Base-by-base conservation (phyloP, 345 rosid genomes). In the Turnera subulata region DNA sequence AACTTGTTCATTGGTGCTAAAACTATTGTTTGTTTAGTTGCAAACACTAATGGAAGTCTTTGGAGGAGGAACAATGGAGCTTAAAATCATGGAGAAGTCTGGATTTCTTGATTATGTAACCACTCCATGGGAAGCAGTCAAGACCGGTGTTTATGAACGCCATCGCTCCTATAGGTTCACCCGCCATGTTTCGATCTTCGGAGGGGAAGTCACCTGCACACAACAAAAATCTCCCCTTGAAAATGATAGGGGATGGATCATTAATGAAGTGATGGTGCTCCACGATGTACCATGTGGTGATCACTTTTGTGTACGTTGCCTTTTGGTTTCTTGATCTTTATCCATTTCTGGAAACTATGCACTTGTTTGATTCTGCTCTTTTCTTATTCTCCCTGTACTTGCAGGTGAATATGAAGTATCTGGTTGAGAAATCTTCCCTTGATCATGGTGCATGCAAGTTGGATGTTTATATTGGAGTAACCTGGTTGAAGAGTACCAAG, bases 211-310 rank as follows among this genome's bases (percentile, higher is more conserved):
- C 43, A 71, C 76, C 21, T 69, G 83, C 70, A 67, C 73, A 11
- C 98, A 89, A 58, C 88, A 74, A 71, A 86, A 80, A 68, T 65
- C 62, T 55, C 62, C 71, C 11, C 71, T 68, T 20, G 65, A 60
- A 13, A 65, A 76, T 53, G 82, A 65, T 38, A 65, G 67, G 50
- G 96, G 93, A 9, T 92, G 88, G 93, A 73, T 78, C 39, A 56
- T 92, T 22, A 73, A 80, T 13, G 96, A 89, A 70, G 81, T 76
- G 59, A 78, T 83, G 65, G 72, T 64, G 56, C 81, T 89, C 2
- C 96, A 76, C 2, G 70, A 79, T 49, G 79, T 89, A 25, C 95
- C 96, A 5, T 89, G 89, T 16, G 77, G 71, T 0, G 89, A 89
- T 59, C 69, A 80, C 62, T 86, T 86, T 53, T 78, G 73, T 9